phyloP scores from a whole-genome alignment of 345 rosid species.

The Rubroshorea leprosula region DNA sequence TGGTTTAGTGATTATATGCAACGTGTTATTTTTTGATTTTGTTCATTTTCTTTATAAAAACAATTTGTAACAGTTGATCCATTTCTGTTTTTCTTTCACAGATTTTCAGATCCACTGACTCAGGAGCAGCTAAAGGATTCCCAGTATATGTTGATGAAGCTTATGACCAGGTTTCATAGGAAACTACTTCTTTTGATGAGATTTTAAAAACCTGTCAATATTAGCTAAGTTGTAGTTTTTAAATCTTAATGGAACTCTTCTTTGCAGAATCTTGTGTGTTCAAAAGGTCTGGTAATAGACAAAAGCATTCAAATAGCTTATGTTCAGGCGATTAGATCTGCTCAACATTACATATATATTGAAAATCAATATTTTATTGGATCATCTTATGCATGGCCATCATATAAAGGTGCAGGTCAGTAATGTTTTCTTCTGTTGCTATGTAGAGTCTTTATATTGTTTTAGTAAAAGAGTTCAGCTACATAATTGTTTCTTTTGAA shows the following conservation, averaged over 20 bases:
- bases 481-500: not conserved
- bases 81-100: constrained; percentile 10
- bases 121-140: constrained; percentile 68
- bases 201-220: not conserved
- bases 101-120: constrained; percentile 74
- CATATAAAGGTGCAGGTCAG: constrained; percentile 68
- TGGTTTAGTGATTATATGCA: not conserved
- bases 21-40: not conserved
- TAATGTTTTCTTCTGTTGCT: not conserved
- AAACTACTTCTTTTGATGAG: not conserved
- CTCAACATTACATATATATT: constrained; percentile 62
- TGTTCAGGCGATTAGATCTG: constrained; percentile 65
- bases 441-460: not conserved
- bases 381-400: constrained; percentile 63
- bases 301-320: constrained; percentile 67
- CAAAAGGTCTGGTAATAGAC: constrained; percentile 63
- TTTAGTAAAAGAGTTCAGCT: not conserved
- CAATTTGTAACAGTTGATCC: not conserved
- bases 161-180: constrained; percentile 37
- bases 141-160: constrained; percentile 48
- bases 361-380: constrained; percentile 74
- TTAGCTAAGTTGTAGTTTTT: not conserved
- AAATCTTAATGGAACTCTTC: not conserved
- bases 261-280: constrained; percentile 49
- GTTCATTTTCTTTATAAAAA: not conserved